Evolutionary conservation across 2,329 filamentous ascomycete species (phyloP), one percentile per base, ranked within the genome.

Genomic region (Aspergillus pseudoterreus): DNA sequence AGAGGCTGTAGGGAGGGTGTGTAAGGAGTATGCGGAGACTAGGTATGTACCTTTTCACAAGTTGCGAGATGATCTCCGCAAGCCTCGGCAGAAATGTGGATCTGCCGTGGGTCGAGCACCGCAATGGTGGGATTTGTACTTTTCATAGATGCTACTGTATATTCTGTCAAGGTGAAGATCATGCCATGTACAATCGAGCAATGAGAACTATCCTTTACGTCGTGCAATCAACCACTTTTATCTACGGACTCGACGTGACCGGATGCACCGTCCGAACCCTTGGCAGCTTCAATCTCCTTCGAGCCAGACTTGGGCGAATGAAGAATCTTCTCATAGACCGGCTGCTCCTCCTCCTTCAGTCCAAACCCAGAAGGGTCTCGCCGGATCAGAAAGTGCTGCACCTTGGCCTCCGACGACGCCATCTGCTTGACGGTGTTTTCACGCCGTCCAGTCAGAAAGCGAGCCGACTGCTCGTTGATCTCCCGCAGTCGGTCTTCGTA

Each of bases 351-450:
- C 33, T 73, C 71, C 53, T 75, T 75, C 47, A 77, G 60, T 5
- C 75, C 75, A 55, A 65, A 71, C 12, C 75, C 73, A 1, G 69
- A 70, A 14, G 81, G 80, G 63, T 94, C 87, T 57, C 90, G 79
- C 53, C 88, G 83, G 62, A 83, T 82, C 52, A 97, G 59, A 64
- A 97, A 97, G 49, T 75, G 83, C 59, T 90, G 82, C 36, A 97
- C 85, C 47, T 90, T 79, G 63, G 85, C 83, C 55, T 88, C 80
- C 49, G 63, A 59, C 6, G 70, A 69, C 10, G 59, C 56, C 60
- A 65, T 81, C 77, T 62, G 72, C 74, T 65, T 73, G 63, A 69
- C 80, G 67, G 35, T 79, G 72, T 46, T 78, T 76, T 54, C 78
- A 74, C 50, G 82, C 75, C 60, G 78, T 70, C 63, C 80, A 75